Base-by-base conservation (phyloP, 768 basidiomycete genomes). In the Lentinula sp. region DNA sequence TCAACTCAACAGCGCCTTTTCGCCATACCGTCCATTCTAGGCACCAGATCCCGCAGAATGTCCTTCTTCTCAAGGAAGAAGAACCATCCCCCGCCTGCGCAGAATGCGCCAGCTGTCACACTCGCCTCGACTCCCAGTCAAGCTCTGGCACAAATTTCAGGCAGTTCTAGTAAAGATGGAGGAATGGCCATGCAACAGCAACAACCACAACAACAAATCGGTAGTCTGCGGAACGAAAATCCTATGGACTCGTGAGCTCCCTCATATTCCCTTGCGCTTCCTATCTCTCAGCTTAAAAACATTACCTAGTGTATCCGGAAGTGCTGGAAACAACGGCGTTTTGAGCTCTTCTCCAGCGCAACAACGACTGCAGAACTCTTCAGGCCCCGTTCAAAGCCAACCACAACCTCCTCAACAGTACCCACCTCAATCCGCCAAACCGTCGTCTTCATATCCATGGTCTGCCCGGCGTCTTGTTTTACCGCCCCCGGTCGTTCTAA, bases 31-130 rank as follows among this genome's bases (percentile, higher is more conserved):
- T 88, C 83, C 70, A 73, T 88, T 73, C 74, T 87, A 71, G 77
- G 78, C 65, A 70, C 71, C 71, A 81, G 83, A 74, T 69, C 83
- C 65, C 77, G 86, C 73, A 87, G 87, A 85, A 93, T 93, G 91
- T 91, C 90, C 82, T 93, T 92, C 89, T 93, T 93, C 84, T 88
- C 84, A 48, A 83, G 89, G 83, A 91, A 86, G 87, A 92, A 90
- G 83, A 82, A 86, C 65, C 80, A 83, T 57, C 82, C 76, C 54
- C 73, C 75, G 54, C 74, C 76, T 65, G 74, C 73, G 23, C 80
- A 80, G 65, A 73, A 75, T 58, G 66, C 76, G 31, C 65, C 81
- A 34, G 74, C 74, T 67, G 84, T 86, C 65, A 80, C 84, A 46
- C 75, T 86, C 58, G 76, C 82, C 6, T 84, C 86, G 70, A 83